Conservation (phyloP, 2,329 filamentous ascomycete genomes). For the Mycosphaerella sp. region DNA sequence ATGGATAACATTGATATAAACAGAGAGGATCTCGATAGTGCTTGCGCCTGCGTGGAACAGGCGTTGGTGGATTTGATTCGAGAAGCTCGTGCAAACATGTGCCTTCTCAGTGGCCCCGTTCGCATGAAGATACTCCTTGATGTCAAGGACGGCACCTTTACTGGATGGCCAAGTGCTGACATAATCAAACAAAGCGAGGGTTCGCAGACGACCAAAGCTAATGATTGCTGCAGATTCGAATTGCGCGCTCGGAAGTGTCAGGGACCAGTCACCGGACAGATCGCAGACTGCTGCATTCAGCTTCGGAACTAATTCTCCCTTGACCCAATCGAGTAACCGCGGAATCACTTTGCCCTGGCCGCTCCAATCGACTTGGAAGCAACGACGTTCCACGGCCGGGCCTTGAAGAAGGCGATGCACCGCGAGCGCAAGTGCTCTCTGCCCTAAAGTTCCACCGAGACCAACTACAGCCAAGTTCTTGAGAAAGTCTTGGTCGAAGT, state of each 20-base stretch:
- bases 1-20: slow-evolving; percentile 73
- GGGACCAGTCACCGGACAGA: slow-evolving; percentile 21
- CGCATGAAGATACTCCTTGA: slow-evolving; percentile 58
- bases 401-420: slow-evolving; percentile 60
- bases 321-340: slow-evolving; percentile 60
- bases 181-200: slow-evolving; percentile 70
- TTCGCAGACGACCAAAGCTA: slow-evolving; percentile 61
- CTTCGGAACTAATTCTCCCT: slow-evolving; percentile 59
- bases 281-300: slow-evolving; percentile 47
- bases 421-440: slow-evolving; percentile 64
- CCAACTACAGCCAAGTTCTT: slow-evolving; percentile 54
- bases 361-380: slow-evolving; percentile 55
- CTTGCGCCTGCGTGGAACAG: slow-evolving; percentile 70
- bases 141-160: slow-evolving; percentile 64
- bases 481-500: slow-evolving; percentile 22
- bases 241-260: slow-evolving; percentile 39
- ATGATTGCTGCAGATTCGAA: slow-evolving; percentile 66
- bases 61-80: slow-evolving; percentile 56
- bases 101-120: slow-evolving; percentile 62
- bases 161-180: slow-evolving; percentile 68
- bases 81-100: slow-evolving; percentile 64
- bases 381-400: slow-evolving; percentile 54
- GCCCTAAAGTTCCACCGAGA: slow-evolving; percentile 61
- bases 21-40: slow-evolving; percentile 66
- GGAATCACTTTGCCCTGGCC: slow-evolving; percentile 51